A percentile compares a stretch with the other conserved stretches of the same genome.
Evolutionary conservation across 2,329 filamentous ascomycete species (phyloP).

Genomic region (Epichloe coenophiala): DNA sequence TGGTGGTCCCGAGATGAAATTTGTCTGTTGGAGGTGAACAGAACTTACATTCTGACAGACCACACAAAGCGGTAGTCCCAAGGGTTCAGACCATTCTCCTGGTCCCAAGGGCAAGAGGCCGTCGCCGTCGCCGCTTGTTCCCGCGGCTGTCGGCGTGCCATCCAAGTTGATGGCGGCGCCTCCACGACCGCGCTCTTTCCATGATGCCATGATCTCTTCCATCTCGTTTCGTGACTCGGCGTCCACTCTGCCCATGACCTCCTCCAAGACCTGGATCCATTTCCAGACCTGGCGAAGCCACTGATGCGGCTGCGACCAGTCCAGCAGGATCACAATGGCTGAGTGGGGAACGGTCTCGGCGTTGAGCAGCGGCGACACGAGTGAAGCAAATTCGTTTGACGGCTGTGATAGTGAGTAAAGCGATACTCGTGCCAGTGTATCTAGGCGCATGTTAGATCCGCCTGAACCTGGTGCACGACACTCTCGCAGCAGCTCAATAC

Average conservation of each 20-base stretch:
- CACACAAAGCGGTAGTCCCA: slow-evolving; percentile 78
- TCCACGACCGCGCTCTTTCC: slow-evolving; percentile 62
- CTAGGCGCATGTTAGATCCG: slow-evolving; percentile 32
- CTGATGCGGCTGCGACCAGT: slow-evolving; percentile 87
- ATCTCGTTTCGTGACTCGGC: slow-evolving; percentile 67
- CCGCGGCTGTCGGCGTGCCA: slow-evolving; percentile 47
- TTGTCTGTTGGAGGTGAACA: slow-evolving; percentile 2
- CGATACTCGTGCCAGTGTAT: slow-evolving; percentile 80
- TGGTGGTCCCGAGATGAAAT: not conserved
- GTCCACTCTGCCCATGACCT: slow-evolving; percentile 60
- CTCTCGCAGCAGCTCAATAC: slow-evolving; percentile 7
- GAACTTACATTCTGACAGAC: slow-evolving; percentile 80
- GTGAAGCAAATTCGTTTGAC: slow-evolving; percentile 66
- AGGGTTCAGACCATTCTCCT: slow-evolving; percentile 83
- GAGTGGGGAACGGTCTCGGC: slow-evolving; percentile 75
- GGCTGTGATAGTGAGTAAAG: slow-evolving; percentile 80
- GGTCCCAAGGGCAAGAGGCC: slow-evolving; percentile 67
- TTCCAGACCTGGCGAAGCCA: slow-evolving; percentile 82
- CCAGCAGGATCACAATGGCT: slow-evolving; percentile 78
- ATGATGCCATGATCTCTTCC: slow-evolving; percentile 71
- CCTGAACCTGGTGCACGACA: not conserved
- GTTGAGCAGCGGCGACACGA: slow-evolving; percentile 74
- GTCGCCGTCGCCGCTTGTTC: too few species aligned
- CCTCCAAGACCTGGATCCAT: slow-evolving; percentile 77
- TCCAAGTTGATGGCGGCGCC: slow-evolving; percentile 50